Evolutionary conservation across 2,329 filamentous ascomycete species (phyloP).

Genomic region (Hypoxylon rubiginosum): DNA sequence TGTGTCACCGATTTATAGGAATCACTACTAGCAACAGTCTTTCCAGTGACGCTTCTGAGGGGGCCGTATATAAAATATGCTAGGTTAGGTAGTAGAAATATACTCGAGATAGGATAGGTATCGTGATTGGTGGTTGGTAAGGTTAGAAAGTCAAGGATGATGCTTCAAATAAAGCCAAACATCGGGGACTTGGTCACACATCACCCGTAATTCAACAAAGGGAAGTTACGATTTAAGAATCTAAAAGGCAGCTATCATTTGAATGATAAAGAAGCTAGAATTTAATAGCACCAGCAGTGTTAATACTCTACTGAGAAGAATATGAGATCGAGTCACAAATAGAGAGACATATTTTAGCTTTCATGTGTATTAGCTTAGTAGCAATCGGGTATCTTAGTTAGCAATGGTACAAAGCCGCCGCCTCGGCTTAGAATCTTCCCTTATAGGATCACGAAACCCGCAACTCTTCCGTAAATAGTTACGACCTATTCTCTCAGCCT

Average conservation of each 20-base stretch:
- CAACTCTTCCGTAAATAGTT: background rate
- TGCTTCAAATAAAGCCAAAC: background rate
- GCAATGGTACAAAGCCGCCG: background rate
- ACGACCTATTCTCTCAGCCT: background rate
- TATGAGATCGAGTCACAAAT: background rate
- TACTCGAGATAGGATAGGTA: background rate
- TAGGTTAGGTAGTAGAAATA: background rate
- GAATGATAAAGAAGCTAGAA: constrained; percentile 5
- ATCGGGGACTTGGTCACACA: background rate
- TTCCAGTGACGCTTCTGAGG: background rate
- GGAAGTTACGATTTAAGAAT: constrained; percentile 12
- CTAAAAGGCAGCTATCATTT: background rate
- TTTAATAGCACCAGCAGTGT: background rate
- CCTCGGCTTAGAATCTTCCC: background rate
- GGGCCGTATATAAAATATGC: background rate
- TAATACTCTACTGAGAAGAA: background rate
- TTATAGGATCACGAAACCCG: background rate
- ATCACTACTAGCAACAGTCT: background rate
- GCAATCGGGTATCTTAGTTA: constrained; percentile 43
- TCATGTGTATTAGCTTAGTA: constrained; percentile 16
- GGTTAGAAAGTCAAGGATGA: background rate
- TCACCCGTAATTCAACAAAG: constrained; percentile 25
- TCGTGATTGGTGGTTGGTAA: constrained; percentile 3
- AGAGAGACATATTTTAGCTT: background rate
- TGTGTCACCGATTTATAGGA: background rate